Percentiles rank a stretch among this genome's conserved stretches.
Evolutionary conservation across 352 stramenopile species (phyloP).

Genomic region (Elongisporangium anandrum): DNA sequence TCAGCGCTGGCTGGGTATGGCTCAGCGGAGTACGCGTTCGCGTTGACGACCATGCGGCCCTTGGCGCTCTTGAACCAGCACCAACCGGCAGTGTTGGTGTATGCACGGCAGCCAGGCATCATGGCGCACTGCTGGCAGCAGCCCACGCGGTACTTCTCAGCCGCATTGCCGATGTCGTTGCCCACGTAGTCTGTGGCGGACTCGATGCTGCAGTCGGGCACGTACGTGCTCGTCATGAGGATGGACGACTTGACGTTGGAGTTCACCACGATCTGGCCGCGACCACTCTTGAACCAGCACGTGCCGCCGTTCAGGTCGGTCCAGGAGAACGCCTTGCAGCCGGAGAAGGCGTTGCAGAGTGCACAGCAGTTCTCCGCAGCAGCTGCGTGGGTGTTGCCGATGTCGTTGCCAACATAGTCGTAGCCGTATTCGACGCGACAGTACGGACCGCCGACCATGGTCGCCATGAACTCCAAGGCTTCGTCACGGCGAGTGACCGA

Average conservation of each 20-base stretch:
- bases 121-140: constrained; percentile 17
- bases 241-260: constrained; percentile 14
- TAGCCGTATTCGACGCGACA: constrained; percentile 23
- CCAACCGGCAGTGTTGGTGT: constrained; percentile 16
- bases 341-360: constrained; percentile 7
- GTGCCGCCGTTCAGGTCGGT: constrained; percentile 33
- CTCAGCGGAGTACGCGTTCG: constrained; percentile 7
- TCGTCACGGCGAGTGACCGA: too few species aligned
- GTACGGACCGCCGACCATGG: too few species aligned
- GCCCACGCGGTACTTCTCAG: neutral
- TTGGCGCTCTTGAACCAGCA: constrained; percentile 56
- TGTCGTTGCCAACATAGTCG: constrained; percentile 33
- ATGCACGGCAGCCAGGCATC: constrained; percentile 3
- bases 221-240: neutral
- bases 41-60: constrained; percentile 16
- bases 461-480: too few species aligned
- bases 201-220: constrained; percentile 11
- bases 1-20: constrained; percentile 7
- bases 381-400: constrained; percentile 4
- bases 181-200: constrained; percentile 17
- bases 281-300: constrained; percentile 53
- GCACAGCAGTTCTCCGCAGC: constrained; percentile 14
- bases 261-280: constrained; percentile 17
- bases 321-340: constrained; percentile 45
- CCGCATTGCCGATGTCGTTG: constrained; percentile 23